Conservation (phyloP, 352 stramenopile genomes). For the Phytophthora melonis region DNA sequence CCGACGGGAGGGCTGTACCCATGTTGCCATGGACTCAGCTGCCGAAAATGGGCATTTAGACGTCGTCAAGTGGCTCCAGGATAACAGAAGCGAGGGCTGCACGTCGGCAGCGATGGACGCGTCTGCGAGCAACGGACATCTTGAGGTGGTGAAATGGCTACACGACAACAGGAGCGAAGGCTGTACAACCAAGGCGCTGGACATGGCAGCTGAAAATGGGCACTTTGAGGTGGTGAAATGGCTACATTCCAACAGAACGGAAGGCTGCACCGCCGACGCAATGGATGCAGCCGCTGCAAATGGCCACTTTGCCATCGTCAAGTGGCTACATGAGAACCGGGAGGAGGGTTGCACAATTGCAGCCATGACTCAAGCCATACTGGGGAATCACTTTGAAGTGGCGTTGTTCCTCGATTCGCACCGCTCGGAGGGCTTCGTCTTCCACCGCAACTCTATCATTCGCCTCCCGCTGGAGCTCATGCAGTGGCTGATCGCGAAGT, state of each 20-base stretch:
- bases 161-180: slow-evolving; percentile 38
- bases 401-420: slow-evolving; percentile 35
- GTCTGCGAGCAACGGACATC: slow-evolving; percentile 34
- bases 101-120: slow-evolving; percentile 34
- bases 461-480: slow-evolving; percentile 37
- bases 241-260: slow-evolving; percentile 30
- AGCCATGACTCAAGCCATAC: slow-evolving; percentile 37
- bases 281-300: slow-evolving; percentile 37
- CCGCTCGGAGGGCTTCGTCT: slow-evolving; percentile 29
- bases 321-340: slow-evolving; percentile 37
- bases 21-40: slow-evolving; percentile 53
- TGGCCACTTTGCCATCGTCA: slow-evolving; percentile 32
- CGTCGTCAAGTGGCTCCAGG: slow-evolving; percentile 56
- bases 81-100: slow-evolving; percentile 47
- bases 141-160: slow-evolving; percentile 43
- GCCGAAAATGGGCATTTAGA: slow-evolving; percentile 47
- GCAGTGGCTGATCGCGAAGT: slow-evolving; percentile 39
- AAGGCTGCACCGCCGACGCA: slow-evolving; percentile 36
- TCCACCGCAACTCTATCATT: slow-evolving; percentile 33
- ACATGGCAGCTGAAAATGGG: slow-evolving; percentile 38
- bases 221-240: slow-evolving; percentile 45
- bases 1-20: slow-evolving; percentile 51
- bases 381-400: slow-evolving; percentile 34
- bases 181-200: slow-evolving; percentile 36
- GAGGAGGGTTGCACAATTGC: slow-evolving; percentile 34